Base-by-base conservation (phyloP, 192 early-diverging fungal genomes). In the Podila verticillata region DNA sequence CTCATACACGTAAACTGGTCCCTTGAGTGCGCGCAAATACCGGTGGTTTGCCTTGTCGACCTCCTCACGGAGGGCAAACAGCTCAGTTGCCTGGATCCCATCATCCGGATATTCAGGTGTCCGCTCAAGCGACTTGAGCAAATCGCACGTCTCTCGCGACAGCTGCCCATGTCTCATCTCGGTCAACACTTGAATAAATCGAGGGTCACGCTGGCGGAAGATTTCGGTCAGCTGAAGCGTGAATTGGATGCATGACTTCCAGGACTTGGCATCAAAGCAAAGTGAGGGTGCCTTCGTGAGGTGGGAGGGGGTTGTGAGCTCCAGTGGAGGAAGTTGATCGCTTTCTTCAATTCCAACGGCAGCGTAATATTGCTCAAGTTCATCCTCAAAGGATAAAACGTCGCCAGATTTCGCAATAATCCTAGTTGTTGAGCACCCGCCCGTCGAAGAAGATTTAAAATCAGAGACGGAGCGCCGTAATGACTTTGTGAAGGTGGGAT, bases 151-250 rank as follows among this genome's bases (percentile, higher is more conserved):
- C 44, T 88, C 73, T 0, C 77, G 59, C 0, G 94, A 90, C 10
- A 96, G 64, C 22, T 80, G 69, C 10, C 95, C 95, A 44, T 92
- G 79, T 54, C 96, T 89, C 82, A 96, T 88, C 71, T 98, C 95
- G 68, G 95, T 96, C 30, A 98, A 86, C 73, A 98, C 89, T 26
- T 91, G 83, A 63, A 95, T 84, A 66, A 98, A 94, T 20, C 65
- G 80, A 28, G 67, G 68, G 48, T 82, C 95, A 61, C 87, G 90
- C 66, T 97, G 96, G 19, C 96, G 84, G 66, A 94, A 96, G 24
- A 96, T 92, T 36, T 92, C 87, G 2, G 87, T 92, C 48, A 97
- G 69, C 79, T 93, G 78, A 3, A 92, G 65, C 1, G 88, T 92
- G 28, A 79, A 70, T 5, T 81, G 47, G 6, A 93, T 83, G 8